These are phyloP conservation scores for Exophiala spinifera DNA, from an alignment of 2,329 filamentous ascomycete genomes.

Conservation along the genomic window DNA sequence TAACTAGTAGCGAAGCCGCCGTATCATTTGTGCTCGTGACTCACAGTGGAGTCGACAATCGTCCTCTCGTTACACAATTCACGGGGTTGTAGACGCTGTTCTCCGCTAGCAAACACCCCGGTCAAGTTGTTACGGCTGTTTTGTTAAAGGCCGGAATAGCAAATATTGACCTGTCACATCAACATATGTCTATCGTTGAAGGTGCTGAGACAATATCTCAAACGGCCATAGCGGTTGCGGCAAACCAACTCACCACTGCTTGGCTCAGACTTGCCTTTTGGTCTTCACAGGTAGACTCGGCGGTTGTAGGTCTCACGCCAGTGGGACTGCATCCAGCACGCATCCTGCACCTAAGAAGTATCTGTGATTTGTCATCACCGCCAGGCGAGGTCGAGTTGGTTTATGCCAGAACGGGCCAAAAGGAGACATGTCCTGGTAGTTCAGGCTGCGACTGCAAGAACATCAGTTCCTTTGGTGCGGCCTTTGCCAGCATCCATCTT, in stretches of 20 bases:
- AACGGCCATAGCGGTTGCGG: background rate
- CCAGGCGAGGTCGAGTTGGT: slow-evolving; percentile 1
- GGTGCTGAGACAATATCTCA: background rate
- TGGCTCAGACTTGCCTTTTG: slow-evolving; percentile 34
- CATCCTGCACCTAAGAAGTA: slow-evolving; percentile 64
- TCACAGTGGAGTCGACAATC: background rate
- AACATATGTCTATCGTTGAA: background rate
- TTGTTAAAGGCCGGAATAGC: background rate
- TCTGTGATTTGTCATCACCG: slow-evolving; percentile 51
- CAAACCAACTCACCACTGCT: background rate
- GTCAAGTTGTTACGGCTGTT: background rate
- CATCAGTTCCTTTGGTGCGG: slow-evolving; percentile 65
- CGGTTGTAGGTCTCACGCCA: slow-evolving; percentile 16
- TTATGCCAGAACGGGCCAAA: too few relatives aligned
- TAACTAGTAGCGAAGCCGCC: background rate
- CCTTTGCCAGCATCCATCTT: slow-evolving; percentile 65
- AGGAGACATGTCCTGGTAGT: background rate
- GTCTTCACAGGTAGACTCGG: slow-evolving; percentile 25
- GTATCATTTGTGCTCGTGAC: too few relatives aligned
- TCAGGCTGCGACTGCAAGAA: slow-evolving; percentile 32
- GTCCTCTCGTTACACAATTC: background rate
- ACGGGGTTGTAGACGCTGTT: slow-evolving; percentile 8
- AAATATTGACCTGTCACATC: background rate
- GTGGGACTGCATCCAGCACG: slow-evolving; percentile 33
- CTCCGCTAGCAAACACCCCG: slow-evolving; percentile 11